Evolutionary conservation across 1,284 basidiomycete genomes (phyloP).

Genomic region (Moesziomyces antarcticus): DNA sequence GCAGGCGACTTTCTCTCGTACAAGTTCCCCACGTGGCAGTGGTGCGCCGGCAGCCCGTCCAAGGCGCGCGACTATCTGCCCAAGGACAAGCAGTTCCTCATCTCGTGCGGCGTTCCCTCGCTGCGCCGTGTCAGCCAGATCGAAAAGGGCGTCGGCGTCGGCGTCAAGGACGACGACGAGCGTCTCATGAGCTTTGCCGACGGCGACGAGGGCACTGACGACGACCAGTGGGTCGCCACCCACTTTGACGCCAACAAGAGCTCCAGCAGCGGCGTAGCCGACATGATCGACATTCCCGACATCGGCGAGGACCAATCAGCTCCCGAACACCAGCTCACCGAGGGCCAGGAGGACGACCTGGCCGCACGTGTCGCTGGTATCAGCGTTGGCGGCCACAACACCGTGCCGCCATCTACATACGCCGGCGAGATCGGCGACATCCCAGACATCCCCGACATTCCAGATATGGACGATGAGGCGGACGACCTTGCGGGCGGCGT

Average conservation of each 20-base stretch:
- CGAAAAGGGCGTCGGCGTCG: constrained; percentile 35
- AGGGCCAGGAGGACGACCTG: constrained; percentile 58
- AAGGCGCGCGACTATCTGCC: constrained; percentile 92
- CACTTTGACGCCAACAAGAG: constrained; percentile 38
- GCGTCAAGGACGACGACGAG: constrained; percentile 45
- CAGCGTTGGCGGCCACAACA: constrained; percentile 12
- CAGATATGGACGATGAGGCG: constrained; percentile 61
- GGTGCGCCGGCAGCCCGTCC: constrained; percentile 73
- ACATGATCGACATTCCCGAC: constrained; percentile 63
- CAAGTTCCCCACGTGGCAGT: constrained; percentile 67
- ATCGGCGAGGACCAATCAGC: constrained; percentile 52
- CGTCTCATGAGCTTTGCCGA: constrained; percentile 53
- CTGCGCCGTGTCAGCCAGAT: constrained; percentile 62
- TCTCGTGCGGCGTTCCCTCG: constrained; percentile 70
- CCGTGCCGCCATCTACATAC: constrained; percentile 9
- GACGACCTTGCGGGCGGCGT: constrained; percentile 56
- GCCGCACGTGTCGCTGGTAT: constrained; percentile 53
- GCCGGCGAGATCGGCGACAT: constrained; percentile 38
- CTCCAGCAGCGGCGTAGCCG: constrained; percentile 15
- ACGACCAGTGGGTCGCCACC: constrained; percentile 58
- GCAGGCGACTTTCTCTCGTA: constrained; percentile 66
- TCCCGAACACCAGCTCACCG: constrained; percentile 48
- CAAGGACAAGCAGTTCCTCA: constrained; percentile 92
- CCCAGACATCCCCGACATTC: constrained; percentile 57
- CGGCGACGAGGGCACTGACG: constrained; percentile 32